These are phyloP conservation scores for Calocera viscosa DNA, from an alignment of 768 basidiomycete species.

Conservation along the genomic window DNA sequence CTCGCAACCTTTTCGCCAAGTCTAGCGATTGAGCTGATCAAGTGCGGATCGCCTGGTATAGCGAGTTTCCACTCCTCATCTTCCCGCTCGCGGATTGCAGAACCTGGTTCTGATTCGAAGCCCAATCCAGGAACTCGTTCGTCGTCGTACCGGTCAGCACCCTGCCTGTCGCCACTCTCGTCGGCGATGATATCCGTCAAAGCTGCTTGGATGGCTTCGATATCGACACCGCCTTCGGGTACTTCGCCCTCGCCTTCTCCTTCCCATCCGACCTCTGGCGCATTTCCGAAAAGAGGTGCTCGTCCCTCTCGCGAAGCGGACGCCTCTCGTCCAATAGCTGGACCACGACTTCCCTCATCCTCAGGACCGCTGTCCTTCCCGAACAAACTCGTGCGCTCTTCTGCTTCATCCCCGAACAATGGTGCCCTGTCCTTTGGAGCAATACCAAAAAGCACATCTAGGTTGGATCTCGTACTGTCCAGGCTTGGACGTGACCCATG, in stretches of 20 bases:
- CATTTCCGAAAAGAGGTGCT: slow-evolving; percentile 30
- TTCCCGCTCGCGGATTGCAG: slow-evolving; percentile 29
- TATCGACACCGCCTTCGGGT: slow-evolving; percentile 50
- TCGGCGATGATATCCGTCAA: slow-evolving; percentile 89
- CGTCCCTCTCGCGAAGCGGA: slow-evolving; percentile 17
- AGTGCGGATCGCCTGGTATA: slow-evolving; percentile 77
- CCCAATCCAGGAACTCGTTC: neutral
- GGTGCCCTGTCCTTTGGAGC: neutral
- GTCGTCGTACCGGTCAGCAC: neutral
- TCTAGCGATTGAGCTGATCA: slow-evolving; percentile 74
- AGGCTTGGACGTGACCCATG: neutral
- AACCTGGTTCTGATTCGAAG: slow-evolving; percentile 16
- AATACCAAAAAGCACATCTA: neutral
- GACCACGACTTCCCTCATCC: neutral
- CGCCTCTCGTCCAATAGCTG: neutral
- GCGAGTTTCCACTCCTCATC: slow-evolving; percentile 40
- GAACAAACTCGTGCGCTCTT: slow-evolving; percentile 35
- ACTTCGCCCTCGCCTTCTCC: slow-evolving; percentile 10
- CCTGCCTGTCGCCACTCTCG: slow-evolving; percentile 36
- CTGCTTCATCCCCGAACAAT: neutral
- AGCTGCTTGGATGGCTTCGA: slow-evolving; percentile 94
- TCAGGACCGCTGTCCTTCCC: slow-evolving; percentile 40
- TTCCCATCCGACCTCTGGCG: neutral
- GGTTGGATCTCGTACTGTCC: neutral
- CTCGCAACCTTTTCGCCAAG: slow-evolving; percentile 63